Conservation (phyloP, 2,329 filamentous ascomycete genomes). For the Fusarium sp. region DNA sequence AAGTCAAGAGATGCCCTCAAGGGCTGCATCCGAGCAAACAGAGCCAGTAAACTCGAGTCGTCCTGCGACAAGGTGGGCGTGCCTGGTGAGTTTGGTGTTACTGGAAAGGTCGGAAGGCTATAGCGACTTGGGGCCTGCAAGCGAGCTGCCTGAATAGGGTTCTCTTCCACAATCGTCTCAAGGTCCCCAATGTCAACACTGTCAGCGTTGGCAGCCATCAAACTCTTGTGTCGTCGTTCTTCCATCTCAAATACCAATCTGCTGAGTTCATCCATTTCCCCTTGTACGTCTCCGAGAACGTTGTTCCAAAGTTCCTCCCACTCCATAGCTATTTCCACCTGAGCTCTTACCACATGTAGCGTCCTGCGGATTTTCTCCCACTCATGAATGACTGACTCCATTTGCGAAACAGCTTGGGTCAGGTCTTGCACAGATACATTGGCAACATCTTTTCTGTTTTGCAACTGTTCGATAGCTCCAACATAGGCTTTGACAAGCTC, state of each 20-base stretch:
- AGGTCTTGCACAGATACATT: conserved; percentile 76
- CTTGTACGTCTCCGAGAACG: conserved; percentile 90
- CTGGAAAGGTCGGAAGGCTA: conserved; percentile 71
- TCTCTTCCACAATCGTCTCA: conserved; percentile 92
- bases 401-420: conserved; percentile 79
- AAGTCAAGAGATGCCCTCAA: conserved; percentile 93
- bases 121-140: conserved; percentile 69
- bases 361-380: conserved; percentile 85
- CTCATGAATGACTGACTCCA: conserved; percentile 84
- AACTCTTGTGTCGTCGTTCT: conserved; percentile 85
- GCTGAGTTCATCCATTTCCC: conserved; percentile 81
- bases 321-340: conserved; percentile 97
- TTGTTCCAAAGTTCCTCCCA: conserved; percentile 98
- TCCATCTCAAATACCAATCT: conserved; percentile 97
- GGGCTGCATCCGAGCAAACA: conserved; percentile 96
- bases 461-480: conserved; percentile 89
- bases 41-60: conserved; percentile 84
- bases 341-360: conserved; percentile 80
- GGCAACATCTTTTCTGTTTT: conserved; percentile 78
- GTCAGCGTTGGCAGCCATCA: conserved; percentile 69
- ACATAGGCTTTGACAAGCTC: conserved; percentile 92
- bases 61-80: conserved; percentile 72
- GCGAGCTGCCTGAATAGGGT: conserved; percentile 65
- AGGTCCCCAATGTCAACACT: conserved; percentile 84
- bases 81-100: conserved; percentile 67